These are phyloP conservation scores for Saccharomycopsis sp. DNA, from an alignment of 805 yeast genomes.

Conservation along the genomic window DNA sequence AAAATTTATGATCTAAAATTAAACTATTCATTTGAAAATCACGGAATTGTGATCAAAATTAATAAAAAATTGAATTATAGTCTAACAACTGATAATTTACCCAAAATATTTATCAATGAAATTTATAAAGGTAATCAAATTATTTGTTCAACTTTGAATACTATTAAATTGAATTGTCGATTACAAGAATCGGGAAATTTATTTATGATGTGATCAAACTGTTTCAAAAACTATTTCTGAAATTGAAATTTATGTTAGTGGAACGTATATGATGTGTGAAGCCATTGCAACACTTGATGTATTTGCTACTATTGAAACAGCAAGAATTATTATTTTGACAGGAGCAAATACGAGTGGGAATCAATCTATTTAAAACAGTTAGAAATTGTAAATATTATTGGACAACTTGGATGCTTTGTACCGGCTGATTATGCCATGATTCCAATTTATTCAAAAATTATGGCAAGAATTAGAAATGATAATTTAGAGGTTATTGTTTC, in stretches of 20 bases:
- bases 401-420: constrained; percentile 47
- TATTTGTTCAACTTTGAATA: constrained; percentile 32
- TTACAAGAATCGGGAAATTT: constrained; percentile 28
- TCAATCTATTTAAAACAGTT: constrained; percentile 46
- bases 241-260: constrained; percentile 21
- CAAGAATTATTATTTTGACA: constrained; percentile 39
- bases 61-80: constrained; percentile 19
- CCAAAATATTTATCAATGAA: constrained; percentile 27
- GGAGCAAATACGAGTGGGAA: constrained; percentile 58
- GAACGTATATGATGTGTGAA: constrained; percentile 33
- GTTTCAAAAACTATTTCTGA: constrained; percentile 25
- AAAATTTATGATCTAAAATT: constrained; percentile 21
- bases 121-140: constrained; percentile 23
- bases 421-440: constrained; percentile 35
- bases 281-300: constrained; percentile 33
- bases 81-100: constrained; percentile 20
- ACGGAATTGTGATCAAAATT: constrained; percentile 31
- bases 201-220: constrained; percentile 31
- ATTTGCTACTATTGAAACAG: constrained; percentile 25
- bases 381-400: constrained; percentile 38
- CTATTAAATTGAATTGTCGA: constrained; percentile 32
- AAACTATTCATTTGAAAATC: constrained; percentile 27
- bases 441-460: constrained; percentile 30
- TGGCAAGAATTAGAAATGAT: constrained; percentile 29
- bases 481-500: constrained; percentile 28